Evolutionary conservation across 176 grass and related monocot genomes (phyloP).

Genomic region (Elymus sibiricus): DNA sequence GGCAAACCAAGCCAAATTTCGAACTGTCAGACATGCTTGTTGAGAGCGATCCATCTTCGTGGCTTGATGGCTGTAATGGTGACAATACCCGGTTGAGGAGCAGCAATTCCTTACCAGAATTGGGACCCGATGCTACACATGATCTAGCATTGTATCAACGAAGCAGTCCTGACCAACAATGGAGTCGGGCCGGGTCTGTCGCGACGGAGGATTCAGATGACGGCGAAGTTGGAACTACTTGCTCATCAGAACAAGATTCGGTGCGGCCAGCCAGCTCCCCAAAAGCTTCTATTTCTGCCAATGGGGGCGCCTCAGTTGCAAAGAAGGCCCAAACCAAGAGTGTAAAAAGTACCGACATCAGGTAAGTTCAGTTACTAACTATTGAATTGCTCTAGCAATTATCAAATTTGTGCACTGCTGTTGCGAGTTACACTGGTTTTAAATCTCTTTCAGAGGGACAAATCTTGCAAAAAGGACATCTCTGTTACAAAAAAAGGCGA

Average conservation of each 20-base stretch:
- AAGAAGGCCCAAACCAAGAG: constrained; percentile 38
- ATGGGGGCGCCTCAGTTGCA: constrained; percentile 20
- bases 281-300: constrained; percentile 31
- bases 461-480: constrained; percentile 30
- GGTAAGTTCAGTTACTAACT: constrained; percentile 25
- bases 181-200: constrained; percentile 41
- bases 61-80: constrained; percentile 19
- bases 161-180: constrained; percentile 40
- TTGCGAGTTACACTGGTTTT: background rate
- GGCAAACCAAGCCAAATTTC: constrained; percentile 20
- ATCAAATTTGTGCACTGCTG: background rate
- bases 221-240: constrained; percentile 51
- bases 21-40: constrained; percentile 20
- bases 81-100: constrained; percentile 28
- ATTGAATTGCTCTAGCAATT: background rate
- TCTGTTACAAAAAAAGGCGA: constrained; percentile 30
- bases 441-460: constrained; percentile 22
- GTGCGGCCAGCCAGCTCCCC: constrained; percentile 41
- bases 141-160: constrained; percentile 44
- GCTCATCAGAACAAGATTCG: constrained; percentile 60
- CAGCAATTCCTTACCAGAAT: constrained; percentile 44
- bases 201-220: constrained; percentile 70
- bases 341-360: constrained; percentile 38
- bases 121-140: constrained; percentile 42
- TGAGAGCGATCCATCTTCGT: constrained; percentile 23